A percentile compares a stretch with the other conserved stretches of the same genome.
Conservation (phyloP, 2,329 filamentous ascomycete genomes). For the Aspergillus sp. region DNA sequence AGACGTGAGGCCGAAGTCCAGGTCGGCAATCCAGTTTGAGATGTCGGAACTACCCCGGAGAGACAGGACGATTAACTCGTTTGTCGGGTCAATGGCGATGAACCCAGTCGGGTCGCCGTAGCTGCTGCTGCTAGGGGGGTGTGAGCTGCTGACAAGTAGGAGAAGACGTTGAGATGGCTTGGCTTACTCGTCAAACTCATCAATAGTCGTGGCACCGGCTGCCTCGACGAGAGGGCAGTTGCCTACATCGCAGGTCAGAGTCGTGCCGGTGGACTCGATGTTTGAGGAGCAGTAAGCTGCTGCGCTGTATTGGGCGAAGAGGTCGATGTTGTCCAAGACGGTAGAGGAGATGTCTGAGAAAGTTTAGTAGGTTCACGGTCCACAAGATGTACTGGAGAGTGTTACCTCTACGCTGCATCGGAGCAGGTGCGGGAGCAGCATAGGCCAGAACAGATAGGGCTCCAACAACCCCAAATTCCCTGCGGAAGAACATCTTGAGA, state of each 20-base stretch:
- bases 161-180: too few relatives aligned
- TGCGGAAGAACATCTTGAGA: slow-evolving; percentile 2
- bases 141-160: not conserved
- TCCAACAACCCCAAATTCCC: not conserved
- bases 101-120: slow-evolving; percentile 49
- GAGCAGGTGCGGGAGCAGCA: slow-evolving; percentile 11
- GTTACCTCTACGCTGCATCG: slow-evolving; percentile 7
- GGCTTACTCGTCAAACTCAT: slow-evolving; percentile 49
- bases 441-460: slow-evolving; percentile 1
- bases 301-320: slow-evolving; percentile 53
- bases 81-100: slow-evolving; percentile 49
- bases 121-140: not conserved
- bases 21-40: slow-evolving; percentile 32
- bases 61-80: slow-evolving; percentile 37
- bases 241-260: slow-evolving; percentile 44
- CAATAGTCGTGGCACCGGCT: slow-evolving; percentile 44
- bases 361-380: not conserved
- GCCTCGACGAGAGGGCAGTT: slow-evolving; percentile 50
- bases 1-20: slow-evolving; percentile 28
- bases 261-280: slow-evolving; percentile 44
- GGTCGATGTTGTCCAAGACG: slow-evolving; percentile 29
- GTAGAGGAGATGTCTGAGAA: slow-evolving; percentile 3
- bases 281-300: slow-evolving; percentile 52
- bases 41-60: slow-evolving; percentile 38
- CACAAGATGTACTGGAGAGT: too few relatives aligned